Base-by-base conservation (phyloP, 2,329 filamentous ascomycete genomes). In the Hymenoscyphus repandus region DNA sequence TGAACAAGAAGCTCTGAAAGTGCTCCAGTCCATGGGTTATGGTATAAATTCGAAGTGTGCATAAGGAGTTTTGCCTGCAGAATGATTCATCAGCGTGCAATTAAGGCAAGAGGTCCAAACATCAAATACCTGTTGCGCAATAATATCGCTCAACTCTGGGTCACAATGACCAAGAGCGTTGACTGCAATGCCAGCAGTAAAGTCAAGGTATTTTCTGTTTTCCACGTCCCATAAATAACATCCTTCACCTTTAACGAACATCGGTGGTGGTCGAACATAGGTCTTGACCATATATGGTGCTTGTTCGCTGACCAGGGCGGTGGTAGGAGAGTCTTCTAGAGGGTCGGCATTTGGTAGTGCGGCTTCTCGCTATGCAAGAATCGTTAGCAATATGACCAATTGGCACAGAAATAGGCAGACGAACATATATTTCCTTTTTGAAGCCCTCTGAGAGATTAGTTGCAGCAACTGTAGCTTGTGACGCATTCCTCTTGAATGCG, bases 141-240 rank as follows among this genome's bases (percentile, higher is more conserved):
- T 74, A 45, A 96, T 76, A 64, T 81, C 77, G 43, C 82, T 75
- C 59, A 96, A 80, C 62, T 86, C 88, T 4, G 85, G 77, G 63
- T 99, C 90, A 65, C 88, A 90, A 67, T 99, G 93, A 9, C 93
- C 93, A 32, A 99, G 77, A 18, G 87, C 83, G 71, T 92, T 96
- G 66, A 99, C 93, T 13, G 93, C 93, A 66, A 99, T 99, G 43
- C 93, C 93, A 9, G 91, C 86, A 1, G 93, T 97, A 64, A 99
- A 89, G 70, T 99, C 93, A 30, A 99, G 78, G 68, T 96, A 99
- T 67, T 83, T 84, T 54, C 88, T 77, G 66, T 93, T 88, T 72
- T 96, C 90, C 34, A 92, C 73, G 68, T 99, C 93, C 82, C 85
- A 97, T 56, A 99, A 70, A 68, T 90, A 91, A 54, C 86, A 90